A percentile compares a stretch with the other conserved stretches of the same genome.
These are phyloP conservation scores for Candida tunisiensis DNA, from an alignment of 1,139 yeast species.

Conservation along the genomic window DNA sequence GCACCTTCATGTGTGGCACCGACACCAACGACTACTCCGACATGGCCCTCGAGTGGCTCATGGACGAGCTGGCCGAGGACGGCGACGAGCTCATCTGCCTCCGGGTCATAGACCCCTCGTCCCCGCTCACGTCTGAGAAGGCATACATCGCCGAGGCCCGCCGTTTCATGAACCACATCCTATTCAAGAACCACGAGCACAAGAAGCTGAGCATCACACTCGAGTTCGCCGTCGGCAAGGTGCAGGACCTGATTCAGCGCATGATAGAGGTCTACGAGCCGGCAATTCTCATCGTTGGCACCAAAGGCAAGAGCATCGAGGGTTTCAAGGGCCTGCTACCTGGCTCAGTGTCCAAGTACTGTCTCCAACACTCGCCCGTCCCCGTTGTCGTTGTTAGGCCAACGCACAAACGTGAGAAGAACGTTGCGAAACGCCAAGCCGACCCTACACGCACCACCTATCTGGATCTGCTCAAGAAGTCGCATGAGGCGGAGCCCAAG, in stretches of 20 bases:
- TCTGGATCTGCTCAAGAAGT: not conserved
- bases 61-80: conserved; percentile 43
- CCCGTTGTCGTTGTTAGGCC: conserved; percentile 59
- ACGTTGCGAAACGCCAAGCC: conserved; percentile 17
- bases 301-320: conserved; percentile 26
- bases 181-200: conserved; percentile 23
- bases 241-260: conserved; percentile 33
- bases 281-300: conserved; percentile 49
- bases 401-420: conserved; percentile 22
- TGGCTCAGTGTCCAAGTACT: conserved; percentile 35
- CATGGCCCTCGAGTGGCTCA: conserved; percentile 47
- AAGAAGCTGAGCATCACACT: conserved; percentile 29
- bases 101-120: conserved; percentile 33
- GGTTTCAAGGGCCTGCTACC: conserved; percentile 31
- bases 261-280: conserved; percentile 47
- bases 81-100: conserved; percentile 51
- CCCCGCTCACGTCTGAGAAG: conserved; percentile 1
- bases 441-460: conserved; percentile 12
- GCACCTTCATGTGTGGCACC: conserved; percentile 47
- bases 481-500: too few species aligned
- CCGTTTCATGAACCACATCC: conserved; percentile 25
- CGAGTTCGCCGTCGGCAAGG: conserved; percentile 48
- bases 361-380: conserved; percentile 47
- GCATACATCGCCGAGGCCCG: conserved; percentile 16
- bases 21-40: conserved; percentile 40